Evolutionary conservation across 306 rosid genomes (phyloP), one percentile per base, ranked within the genome.

Genomic region (Dalbergia oliveri): DNA sequence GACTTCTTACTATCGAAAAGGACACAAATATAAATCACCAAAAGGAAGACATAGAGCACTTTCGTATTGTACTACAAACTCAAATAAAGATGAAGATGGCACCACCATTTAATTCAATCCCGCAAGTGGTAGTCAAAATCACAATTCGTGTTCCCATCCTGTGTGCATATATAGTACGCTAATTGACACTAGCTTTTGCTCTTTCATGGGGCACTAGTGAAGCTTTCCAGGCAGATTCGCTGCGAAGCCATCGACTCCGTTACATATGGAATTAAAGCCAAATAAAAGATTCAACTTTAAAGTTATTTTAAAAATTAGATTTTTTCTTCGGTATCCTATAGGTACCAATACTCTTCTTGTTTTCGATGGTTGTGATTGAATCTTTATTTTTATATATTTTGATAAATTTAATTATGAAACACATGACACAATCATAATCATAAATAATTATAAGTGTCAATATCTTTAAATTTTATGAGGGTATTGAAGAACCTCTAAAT

Each of bases 191-290:
- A 41, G 50, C 5, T 9, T 44, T 21, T 5, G 59, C 62, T 33
- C 50, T n/a, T 26, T 62, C 71, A 49, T 11, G 37, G 35, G 62
- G 14, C 68, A 73, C 57, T 58, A 12, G 3, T 11, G 81, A 76
- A 64, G 56, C 73, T 65, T 77, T 77, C 81, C 9, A 18, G 0
- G 66, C 8, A 66, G 57, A 66, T 77, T 77, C 81, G 13, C 49
- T 6, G 19, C 62, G 12, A 47, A 45, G n/a, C 49, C 70, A 33
- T 19, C 2, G 3, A 31, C 58, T 60, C 47, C 63, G 49, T 75
- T 31, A 21, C 34, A n/a, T 44, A 62, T 51, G 62, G 5, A 45
- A n/a, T n/a, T n/a, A n/a, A 61, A 59, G 16, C 65, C 53, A 70
- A 31, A 5, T 0, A 39, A 26, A 11, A 9, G 2, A 2, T 60